Evolutionary conservation across 176 grass and related monocot genomes (phyloP), one percentile per base, ranked within the genome.

Genomic region (Coix lacrymajobi): DNA sequence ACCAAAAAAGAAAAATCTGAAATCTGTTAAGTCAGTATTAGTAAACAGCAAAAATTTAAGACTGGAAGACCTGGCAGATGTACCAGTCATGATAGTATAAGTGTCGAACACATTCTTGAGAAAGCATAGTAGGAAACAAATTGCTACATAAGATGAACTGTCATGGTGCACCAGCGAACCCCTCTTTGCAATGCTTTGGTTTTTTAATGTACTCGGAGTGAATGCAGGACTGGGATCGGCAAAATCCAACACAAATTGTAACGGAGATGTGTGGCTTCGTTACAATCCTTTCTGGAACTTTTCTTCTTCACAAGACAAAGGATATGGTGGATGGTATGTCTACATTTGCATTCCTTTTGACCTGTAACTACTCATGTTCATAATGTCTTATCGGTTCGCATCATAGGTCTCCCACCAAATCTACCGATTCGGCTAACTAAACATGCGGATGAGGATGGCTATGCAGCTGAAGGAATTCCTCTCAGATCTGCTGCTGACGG

Each of bases 301-400:
- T 98, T 90, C 96, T 98, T 88, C 96, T 98, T 87, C 96, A 98
- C 87, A 98, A 93, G 79, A 98, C 92, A 0, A 95, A 98, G 81
- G 96, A 98, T 67, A 95, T 98, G 92, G 71, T 73, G 54, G 92
- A 98, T 89, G 92, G 92, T 95, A 89, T 77, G 78, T 7, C 37
- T 51, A 14, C 49, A 29, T 80, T 79, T 45, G 46, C 10, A 20
- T 44, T 72, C 75, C 19, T 67, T 56, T 62, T 64, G 20, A n/a
- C 40, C 57, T 90, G 36, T 17, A 49, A 63, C 84, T 22, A 12
- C 41, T 62, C 36, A 28, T 56, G 25, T 34, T 52, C 62, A 41
- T 74, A 82, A 74, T 64, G 70, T 83, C 17, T 75, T 40, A 83
- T 71, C 54, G 70, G 17, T 15, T 73, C 7, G 16, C 28, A 79